A percentile compares a stretch with the other conserved stretches of the same genome.
Conservation (phyloP, 306 rosid genomes). For the Acacia crassicarpa region DNA sequence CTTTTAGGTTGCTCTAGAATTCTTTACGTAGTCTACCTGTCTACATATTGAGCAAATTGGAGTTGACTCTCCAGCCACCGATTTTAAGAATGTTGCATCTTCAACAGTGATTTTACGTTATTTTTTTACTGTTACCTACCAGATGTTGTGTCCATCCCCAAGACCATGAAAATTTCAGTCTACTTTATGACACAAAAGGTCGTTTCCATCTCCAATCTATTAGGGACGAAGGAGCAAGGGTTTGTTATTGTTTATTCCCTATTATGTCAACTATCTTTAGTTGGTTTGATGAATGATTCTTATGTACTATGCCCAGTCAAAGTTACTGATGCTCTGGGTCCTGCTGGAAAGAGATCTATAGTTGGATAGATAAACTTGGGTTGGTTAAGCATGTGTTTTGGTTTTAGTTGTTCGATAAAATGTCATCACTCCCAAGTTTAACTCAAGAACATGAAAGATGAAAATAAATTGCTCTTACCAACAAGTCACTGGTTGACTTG, state of each 20-base stretch:
- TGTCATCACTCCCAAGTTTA: not conserved
- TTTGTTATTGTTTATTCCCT: conserved; percentile 22
- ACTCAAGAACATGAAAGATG: not conserved
- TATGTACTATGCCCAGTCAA: not conserved
- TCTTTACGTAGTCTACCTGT: not conserved
- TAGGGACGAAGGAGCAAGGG: conserved; percentile 83
- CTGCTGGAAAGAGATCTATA: not conserved
- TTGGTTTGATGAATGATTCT: not conserved
- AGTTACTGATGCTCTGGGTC: not conserved
- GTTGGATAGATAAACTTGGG: not conserved
- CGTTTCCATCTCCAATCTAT: conserved; percentile 64
- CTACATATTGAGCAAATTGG: not conserved
- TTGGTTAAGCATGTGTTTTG: not conserved
- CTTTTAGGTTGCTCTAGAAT: not conserved
- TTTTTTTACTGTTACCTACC: conserved; percentile 17
- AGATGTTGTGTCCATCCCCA: conserved; percentile 73
- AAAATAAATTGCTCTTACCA: not conserved
- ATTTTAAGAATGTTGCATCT: not conserved
- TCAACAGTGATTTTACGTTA: not conserved
- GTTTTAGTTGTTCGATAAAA: not conserved
- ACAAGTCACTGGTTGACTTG: not conserved
- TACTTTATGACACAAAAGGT: conserved; percentile 73
- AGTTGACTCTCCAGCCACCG: not conserved
- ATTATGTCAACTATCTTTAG: too few relatives aligned
- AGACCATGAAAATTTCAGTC: conserved; percentile 69